These are phyloP conservation scores for Rutidosis leptorrhynchoides DNA, from an alignment of 129 eudicot genomes.

Conservation along the genomic window DNA sequence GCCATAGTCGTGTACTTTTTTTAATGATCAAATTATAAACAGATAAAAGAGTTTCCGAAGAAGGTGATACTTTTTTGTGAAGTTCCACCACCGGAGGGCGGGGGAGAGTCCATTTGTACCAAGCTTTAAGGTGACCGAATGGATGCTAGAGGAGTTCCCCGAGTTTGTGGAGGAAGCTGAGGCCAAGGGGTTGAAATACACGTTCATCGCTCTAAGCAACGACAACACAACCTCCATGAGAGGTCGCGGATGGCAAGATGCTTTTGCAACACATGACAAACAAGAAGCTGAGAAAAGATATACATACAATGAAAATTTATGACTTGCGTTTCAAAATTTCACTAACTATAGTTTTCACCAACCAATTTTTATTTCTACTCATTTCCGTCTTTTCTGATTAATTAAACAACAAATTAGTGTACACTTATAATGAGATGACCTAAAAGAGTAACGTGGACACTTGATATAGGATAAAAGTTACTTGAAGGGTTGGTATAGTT, in stretches of 20 bases:
- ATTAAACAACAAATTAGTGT: too few relatives aligned
- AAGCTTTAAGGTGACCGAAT: slow-evolving; percentile 57
- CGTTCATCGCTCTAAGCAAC: slow-evolving; percentile 58
- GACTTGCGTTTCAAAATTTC: too few relatives aligned
- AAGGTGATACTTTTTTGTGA: slow-evolving; percentile 64
- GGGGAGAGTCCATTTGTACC: slow-evolving; percentile 87
- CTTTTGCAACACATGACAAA: slow-evolving; percentile 54
- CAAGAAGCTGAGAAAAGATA: slow-evolving; percentile 68
- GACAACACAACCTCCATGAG: slow-evolving; percentile 54
- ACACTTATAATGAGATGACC: too few relatives aligned
- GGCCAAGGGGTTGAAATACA: slow-evolving; percentile 56
- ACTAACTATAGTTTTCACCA: too few relatives aligned
- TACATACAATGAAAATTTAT: background rate
- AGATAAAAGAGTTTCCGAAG: slow-evolving; percentile 68
- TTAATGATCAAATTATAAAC: too few relatives aligned
- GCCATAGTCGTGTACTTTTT: too few relatives aligned
- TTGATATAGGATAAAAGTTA: too few relatives aligned
- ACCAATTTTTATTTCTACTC: too few relatives aligned
- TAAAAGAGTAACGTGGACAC: too few relatives aligned
- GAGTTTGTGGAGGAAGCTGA: slow-evolving; percentile 61
- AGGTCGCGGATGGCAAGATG: slow-evolving; percentile 79
- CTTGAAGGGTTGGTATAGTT: too few relatives aligned
- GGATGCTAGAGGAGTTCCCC: slow-evolving; percentile 73
- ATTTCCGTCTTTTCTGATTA: too few relatives aligned
- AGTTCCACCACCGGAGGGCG: slow-evolving; percentile 67